Evolutionary conservation across 179 eudicot species (phyloP), one percentile per base, ranked within the genome.

Genomic region (Drosera spatulata): DNA sequence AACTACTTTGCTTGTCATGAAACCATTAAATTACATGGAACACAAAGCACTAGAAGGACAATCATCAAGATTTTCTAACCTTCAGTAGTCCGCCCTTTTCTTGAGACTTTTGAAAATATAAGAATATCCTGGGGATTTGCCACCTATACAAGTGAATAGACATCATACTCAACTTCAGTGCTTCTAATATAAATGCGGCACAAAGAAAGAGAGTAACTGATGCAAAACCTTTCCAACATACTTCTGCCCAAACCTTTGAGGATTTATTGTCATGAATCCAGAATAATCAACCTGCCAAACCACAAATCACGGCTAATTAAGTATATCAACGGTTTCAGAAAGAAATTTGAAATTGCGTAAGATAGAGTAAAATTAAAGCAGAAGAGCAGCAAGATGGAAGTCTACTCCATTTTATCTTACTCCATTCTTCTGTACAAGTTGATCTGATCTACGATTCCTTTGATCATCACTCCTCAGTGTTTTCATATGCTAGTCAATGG

Each of bases 91-190:
- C n/a, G 53, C 5, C 53, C 53, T 50, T 50, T 15, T 55, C 58
- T 55, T 55, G 41, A 55, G 39, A 42, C 58, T 55, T 33, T 55
- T 55, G 99, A 85, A 61, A 94, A 94, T 73, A 90, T 94, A 59
- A 94, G 82, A 62, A 94, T 94, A 70, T 94, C 97, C 77, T 94
- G 99, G 65, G 99, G 99, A 77, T 94, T 94, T 66, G 99, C 99
- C 66, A 94, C 97, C 99, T 94, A 62, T 58, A 73, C 12, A 39
- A 65, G 67, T 69, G 61, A 65, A 69, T 53, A 64, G 12, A 10
- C 15, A 11, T 45, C 58, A 66, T 55, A 42, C 15, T 52, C 8
- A 56, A 54, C 62, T 42, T 42, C 49, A 68, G 41, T 48, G 59
- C 52, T 38, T 53, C 55, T 9, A 22, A 13, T 46, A 59, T 45